These are phyloP conservation scores for Ophiosphaerella herpotricha DNA, from an alignment of 2,329 filamentous ascomycete species.

Conservation along the genomic window DNA sequence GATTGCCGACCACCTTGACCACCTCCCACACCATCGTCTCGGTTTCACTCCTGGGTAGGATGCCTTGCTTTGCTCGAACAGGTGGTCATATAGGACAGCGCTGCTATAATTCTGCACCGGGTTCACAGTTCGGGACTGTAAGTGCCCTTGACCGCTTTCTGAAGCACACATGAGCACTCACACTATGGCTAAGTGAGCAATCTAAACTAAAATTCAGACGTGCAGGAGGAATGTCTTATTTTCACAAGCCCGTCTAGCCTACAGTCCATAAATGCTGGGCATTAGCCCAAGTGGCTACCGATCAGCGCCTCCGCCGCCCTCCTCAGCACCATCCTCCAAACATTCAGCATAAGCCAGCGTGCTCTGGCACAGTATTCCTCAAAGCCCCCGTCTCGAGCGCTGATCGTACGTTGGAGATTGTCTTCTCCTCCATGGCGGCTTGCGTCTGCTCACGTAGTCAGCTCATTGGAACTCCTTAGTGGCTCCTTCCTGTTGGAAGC, in stretches of 20 bases:
- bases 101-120: too few species aligned
- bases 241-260: neutral
- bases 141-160: too few species aligned
- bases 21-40: neutral
- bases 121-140: too few species aligned
- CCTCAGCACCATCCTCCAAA: neutral
- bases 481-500: slow-evolving; percentile 12
- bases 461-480: slow-evolving; percentile 4
- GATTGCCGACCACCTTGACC: neutral
- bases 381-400: slow-evolving; percentile 67
- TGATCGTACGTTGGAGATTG: slow-evolving; percentile 69
- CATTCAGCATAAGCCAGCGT: slow-evolving; percentile 53
- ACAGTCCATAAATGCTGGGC: neutral
- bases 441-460: slow-evolving; percentile 51
- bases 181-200: neutral
- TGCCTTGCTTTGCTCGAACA: too few species aligned
- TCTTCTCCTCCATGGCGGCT: slow-evolving; percentile 72
- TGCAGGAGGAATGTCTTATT: neutral
- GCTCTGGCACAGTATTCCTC: slow-evolving; percentile 74
- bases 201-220: neutral
- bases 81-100: too few species aligned
- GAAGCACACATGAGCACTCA: too few species aligned
- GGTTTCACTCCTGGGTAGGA: neutral
- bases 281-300: neutral
- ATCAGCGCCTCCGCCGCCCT: neutral